A percentile compares a stretch with the other conserved stretches of the same genome.
These are phyloP conservation scores for Volvox reticuliferus DNA, from an alignment of 139 green algal genomes.

Conservation along the genomic window DNA sequence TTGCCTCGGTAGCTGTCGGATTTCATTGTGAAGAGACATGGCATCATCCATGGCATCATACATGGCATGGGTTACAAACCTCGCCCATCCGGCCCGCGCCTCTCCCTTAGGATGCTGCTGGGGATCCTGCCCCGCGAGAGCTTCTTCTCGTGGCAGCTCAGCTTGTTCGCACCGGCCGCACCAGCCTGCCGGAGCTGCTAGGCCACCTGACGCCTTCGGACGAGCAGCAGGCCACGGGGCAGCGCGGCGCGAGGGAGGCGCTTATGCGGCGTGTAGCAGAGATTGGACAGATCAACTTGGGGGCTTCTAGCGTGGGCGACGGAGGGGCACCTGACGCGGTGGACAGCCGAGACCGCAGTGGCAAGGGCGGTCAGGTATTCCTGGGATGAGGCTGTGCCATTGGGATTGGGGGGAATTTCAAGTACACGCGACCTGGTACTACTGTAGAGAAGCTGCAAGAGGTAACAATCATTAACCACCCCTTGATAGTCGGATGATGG, in stretches of 20 bases:
- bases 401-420: too few species aligned
- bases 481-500: too few species aligned
- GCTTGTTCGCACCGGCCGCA: constrained; percentile 57
- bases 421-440: too few species aligned
- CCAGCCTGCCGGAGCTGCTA: constrained; percentile 74
- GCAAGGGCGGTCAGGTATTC: background rate
- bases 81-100: too few species aligned
- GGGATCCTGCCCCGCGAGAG: constrained; percentile 21
- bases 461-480: too few species aligned
- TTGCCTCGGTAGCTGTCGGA: too few species aligned
- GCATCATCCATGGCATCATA: too few species aligned
- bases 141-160: constrained; percentile 62
- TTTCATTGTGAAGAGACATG: too few species aligned
- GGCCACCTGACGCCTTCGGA: constrained; percentile 74
- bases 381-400: background rate
- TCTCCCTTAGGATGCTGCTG: constrained; percentile 30
- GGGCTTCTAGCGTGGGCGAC: background rate
- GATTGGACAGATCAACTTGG: constrained; percentile 78
- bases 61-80: too few species aligned
- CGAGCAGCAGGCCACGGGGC: constrained; percentile 51
- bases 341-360: background rate
- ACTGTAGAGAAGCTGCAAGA: too few species aligned
- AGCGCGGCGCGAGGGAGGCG: constrained; percentile 43
- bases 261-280: constrained; percentile 60
- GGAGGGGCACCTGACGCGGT: background rate